These are phyloP conservation scores for Termitomyces sp. DNA, from an alignment of 768 basidiomycete genomes.

Conservation along the genomic window DNA sequence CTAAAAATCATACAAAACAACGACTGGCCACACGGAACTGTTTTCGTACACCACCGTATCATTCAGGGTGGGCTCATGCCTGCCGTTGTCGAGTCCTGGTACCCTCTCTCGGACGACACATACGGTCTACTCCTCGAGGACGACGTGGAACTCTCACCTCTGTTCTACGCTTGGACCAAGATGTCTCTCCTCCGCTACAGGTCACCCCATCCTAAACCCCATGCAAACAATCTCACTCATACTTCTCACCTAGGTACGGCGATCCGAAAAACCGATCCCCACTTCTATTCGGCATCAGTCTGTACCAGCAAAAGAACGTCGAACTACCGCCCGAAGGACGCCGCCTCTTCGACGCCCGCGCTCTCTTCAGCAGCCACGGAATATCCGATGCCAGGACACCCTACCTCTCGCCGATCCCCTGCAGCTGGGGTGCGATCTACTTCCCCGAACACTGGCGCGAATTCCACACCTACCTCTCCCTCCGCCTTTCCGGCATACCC, in stretches of 20 bases:
- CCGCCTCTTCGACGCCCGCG: conserved; percentile 58
- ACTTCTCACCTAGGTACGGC: conserved; percentile 48
- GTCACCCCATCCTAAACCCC: conserved; percentile 25
- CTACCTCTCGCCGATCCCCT: conserved; percentile 82
- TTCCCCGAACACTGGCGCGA: conserved; percentile 88
- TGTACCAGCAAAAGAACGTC: conserved; percentile 82
- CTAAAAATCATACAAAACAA: conserved; percentile 42
- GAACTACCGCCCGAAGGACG: conserved; percentile 69
- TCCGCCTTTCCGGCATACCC: conserved; percentile 53
- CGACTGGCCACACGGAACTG: conserved; percentile 54
- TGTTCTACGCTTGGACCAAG: conserved; percentile 85
- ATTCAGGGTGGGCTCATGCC: conserved; percentile 76
- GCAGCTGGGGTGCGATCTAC: conserved; percentile 90
- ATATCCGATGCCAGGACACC: conserved; percentile 48
- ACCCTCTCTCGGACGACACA: conserved; percentile 62
- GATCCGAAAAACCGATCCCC: conserved; percentile 28
- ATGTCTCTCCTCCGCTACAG: conserved; percentile 74
- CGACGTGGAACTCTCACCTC: conserved; percentile 78
- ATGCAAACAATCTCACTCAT: background rate
- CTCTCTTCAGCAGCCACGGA: conserved; percentile 40
- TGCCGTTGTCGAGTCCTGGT: conserved; percentile 89
- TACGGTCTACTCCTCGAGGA: conserved; percentile 83
- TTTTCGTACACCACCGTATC: conserved; percentile 65
- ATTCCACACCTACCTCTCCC: conserved; percentile 71
- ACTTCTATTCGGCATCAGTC: conserved; percentile 70